Conservation (phyloP, 1,139 yeast genomes). For the Meyerozyma sp. region DNA sequence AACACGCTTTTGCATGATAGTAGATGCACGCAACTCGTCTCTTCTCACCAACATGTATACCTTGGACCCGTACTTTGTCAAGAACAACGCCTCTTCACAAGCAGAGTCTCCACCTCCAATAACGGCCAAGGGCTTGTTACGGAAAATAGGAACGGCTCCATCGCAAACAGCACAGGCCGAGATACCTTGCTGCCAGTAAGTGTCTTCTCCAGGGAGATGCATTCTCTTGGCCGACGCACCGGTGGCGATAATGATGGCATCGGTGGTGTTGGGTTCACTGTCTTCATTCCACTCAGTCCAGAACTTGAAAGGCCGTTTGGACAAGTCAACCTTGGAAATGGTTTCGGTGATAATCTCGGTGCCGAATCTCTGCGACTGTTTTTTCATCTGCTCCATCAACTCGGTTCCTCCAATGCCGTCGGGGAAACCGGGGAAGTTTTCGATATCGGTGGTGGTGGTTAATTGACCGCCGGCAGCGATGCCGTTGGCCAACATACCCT, state of each 20-base stretch:
- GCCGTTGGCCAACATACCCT: constrained; percentile 96
- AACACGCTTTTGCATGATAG: constrained; percentile 94
- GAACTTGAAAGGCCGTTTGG: constrained; percentile 84
- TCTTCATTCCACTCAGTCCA: constrained; percentile 96
- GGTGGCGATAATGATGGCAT: constrained; percentile 88
- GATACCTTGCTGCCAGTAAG: constrained; percentile 98
- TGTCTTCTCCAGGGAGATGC: constrained; percentile 91
- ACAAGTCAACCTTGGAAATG: constrained; percentile 81
- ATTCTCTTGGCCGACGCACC: constrained; percentile 98
- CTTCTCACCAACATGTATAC: constrained; percentile 91
- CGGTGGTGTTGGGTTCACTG: constrained; percentile 83
- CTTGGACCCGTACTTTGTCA: constrained; percentile 95
- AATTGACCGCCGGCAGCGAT: constrained; percentile 98
- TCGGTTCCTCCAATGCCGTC: constrained; percentile 84
- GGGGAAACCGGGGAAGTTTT: constrained; percentile 98
- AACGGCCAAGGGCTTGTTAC: constrained; percentile 96
- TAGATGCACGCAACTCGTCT: constrained; percentile 89
- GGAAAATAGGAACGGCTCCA: constrained; percentile 97
- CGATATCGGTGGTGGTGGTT: constrained; percentile 95
- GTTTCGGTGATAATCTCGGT: constrained; percentile 94
- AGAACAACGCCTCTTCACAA: constrained; percentile 94
- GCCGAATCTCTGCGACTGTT: constrained; percentile 82
- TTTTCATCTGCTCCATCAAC: constrained; percentile 91
- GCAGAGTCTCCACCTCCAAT: constrained; percentile 99
- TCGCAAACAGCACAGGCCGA: constrained; percentile 99